A percentile compares a stretch with the other conserved stretches of the same genome.
These are phyloP conservation scores for Fragilaria crotonensis DNA, from an alignment of 108 stramenopile genomes.

Conservation along the genomic window DNA sequence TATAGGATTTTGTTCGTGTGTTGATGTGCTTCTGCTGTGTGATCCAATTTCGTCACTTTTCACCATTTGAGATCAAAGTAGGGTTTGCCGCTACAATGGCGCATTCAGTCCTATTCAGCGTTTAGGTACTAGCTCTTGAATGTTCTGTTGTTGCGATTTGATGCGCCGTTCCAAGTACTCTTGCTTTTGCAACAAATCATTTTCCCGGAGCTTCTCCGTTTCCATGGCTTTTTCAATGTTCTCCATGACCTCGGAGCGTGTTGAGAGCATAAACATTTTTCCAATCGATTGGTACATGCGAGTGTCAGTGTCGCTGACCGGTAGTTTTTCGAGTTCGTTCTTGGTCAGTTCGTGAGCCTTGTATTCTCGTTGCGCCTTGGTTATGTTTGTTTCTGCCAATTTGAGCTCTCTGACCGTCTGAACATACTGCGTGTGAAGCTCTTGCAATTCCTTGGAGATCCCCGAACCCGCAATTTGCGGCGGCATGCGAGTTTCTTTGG, in stretches of 20 bases:
- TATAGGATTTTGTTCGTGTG: no score
- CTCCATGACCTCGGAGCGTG: conserved; percentile 36
- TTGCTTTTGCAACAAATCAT: conserved; percentile 58
- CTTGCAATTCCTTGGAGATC: conserved; percentile 63
- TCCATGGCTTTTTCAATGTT: conserved; percentile 46
- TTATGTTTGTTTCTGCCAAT: conserved; percentile 53
- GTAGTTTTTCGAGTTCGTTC: conserved; percentile 50
- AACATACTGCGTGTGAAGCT: conserved; percentile 64
- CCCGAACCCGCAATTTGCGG: conserved; percentile 11
- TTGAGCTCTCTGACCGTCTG: conserved; percentile 69
- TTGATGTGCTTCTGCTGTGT: no score
- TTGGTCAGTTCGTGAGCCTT: conserved; percentile 60
- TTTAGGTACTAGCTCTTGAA: conserved; percentile 73
- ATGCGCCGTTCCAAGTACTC: conserved; percentile 79
- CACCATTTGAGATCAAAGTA: no score
- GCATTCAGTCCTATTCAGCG: no score
- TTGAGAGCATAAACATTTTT: conserved; percentile 76
- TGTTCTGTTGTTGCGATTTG: conserved; percentile 76
- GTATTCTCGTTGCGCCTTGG: conserved; percentile 44
- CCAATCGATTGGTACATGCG: conserved; percentile 68
- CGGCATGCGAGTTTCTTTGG: neutral
- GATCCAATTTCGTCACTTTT: no score
- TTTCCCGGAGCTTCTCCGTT: conserved; percentile 39
- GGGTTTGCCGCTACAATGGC: no score
- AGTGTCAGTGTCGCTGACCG: conserved; percentile 22